Evolutionary conservation across 2,329 filamentous ascomycete genomes (phyloP).

Genomic region (Neofusicoccum ribis): DNA sequence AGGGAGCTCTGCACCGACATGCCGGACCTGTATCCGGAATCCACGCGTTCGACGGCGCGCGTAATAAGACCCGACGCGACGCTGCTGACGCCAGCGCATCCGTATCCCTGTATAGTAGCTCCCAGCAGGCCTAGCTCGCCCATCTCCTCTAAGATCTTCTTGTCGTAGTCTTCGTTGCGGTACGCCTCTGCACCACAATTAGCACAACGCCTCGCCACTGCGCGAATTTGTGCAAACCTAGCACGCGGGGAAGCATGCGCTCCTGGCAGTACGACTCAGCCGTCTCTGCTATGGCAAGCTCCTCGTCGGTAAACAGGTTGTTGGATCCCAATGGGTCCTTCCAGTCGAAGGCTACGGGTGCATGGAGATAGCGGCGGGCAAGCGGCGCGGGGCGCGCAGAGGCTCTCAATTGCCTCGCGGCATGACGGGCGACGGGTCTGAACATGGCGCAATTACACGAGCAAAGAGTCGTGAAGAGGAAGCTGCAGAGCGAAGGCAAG

Average conservation of each 20-base stretch:
- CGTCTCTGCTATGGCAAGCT: constrained; percentile 84
- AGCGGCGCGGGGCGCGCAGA: constrained; percentile 29
- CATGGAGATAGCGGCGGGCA: constrained; percentile 39
- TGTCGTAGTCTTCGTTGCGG: constrained; percentile 82
- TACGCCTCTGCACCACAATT: constrained; percentile 65
- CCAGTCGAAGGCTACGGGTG: constrained; percentile 73
- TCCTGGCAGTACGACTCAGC: constrained; percentile 95
- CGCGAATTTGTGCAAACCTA: constrained; percentile 58
- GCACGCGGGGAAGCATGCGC: constrained; percentile 76
- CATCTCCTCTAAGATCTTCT: constrained; percentile 86
- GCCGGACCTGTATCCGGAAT: constrained; percentile 86
- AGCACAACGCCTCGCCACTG: background rate
- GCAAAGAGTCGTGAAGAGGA: background rate
- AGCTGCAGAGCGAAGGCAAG: background rate
- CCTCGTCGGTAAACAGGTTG: constrained; percentile 83
- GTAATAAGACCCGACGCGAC: constrained; percentile 90
- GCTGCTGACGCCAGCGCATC: constrained; percentile 82
- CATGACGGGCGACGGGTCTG: constrained; percentile 42
- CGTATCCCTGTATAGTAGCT: constrained; percentile 83
- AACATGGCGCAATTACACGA: constrained; percentile 40
- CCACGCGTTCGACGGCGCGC: constrained; percentile 84
- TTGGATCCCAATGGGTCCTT: constrained; percentile 78
- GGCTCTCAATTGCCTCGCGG: constrained; percentile 40
- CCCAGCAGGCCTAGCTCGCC: constrained; percentile 87
- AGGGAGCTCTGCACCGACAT: constrained; percentile 93